phyloP scores from a whole-genome alignment of 768 basidiomycete genomes.

The Leucocoprinus birnbaumii region DNA sequence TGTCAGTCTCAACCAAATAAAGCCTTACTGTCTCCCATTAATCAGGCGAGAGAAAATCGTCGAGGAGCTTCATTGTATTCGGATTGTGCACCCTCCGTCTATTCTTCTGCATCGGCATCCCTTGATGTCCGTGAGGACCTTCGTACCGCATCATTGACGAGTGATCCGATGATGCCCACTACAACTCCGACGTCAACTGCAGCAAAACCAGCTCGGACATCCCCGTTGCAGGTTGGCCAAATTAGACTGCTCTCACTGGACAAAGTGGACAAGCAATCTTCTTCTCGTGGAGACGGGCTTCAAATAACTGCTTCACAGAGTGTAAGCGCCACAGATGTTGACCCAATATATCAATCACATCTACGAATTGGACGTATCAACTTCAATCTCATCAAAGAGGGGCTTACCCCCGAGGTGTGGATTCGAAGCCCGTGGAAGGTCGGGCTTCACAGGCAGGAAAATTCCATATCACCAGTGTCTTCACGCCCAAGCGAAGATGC shows the following conservation, averaged over 20 bases:
- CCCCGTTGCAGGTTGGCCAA: neutral
- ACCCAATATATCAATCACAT: neutral
- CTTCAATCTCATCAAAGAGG: neutral
- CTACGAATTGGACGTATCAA: neutral
- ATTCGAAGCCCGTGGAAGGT: no score
- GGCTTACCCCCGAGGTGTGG: no score
- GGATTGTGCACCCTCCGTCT: slow-evolving; percentile 28
- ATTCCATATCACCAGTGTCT: no score
- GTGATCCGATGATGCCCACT: neutral
- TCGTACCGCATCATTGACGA: slow-evolving; percentile 5
- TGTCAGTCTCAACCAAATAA: no score
- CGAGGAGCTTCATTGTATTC: slow-evolving; percentile 16
- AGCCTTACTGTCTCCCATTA: no score
- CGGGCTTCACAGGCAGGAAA: no score
- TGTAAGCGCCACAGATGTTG: neutral
- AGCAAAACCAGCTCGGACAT: no score
- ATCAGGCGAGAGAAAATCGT: no score
- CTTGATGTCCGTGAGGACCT: slow-evolving; percentile 12
- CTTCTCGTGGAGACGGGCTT: neutral
- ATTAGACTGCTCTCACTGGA: neutral
- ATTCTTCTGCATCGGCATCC: slow-evolving; percentile 34
- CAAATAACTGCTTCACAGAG: neutral
- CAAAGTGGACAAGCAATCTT: neutral
- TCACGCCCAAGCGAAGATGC: neutral
- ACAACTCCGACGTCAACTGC: no score